phyloP scores from a whole-genome alignment of 1,284 basidiomycete species.

The Pulchroboletus neoregius region DNA sequence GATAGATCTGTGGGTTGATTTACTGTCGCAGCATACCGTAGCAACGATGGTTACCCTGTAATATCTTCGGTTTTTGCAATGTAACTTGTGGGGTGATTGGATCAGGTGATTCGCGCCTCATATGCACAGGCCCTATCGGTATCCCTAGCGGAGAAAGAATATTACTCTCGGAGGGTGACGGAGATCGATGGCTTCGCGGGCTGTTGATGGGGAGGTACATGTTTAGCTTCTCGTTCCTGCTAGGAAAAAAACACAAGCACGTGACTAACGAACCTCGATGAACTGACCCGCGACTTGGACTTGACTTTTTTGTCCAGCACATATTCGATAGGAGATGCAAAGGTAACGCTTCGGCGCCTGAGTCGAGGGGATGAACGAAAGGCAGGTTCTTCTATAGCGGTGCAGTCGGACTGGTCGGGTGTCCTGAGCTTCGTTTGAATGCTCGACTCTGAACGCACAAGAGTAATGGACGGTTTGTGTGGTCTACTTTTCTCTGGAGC shows the following conservation, averaged over 20 bases:
- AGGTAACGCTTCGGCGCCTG: constrained; percentile 26
- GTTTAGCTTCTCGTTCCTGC: background rate
- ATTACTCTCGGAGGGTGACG: constrained; percentile 6
- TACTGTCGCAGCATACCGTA: background rate
- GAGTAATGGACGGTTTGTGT: background rate
- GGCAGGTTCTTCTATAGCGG: constrained; percentile 1
- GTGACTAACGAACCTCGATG: constrained; percentile 12
- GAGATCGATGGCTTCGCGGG: background rate
- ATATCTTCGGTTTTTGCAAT: constrained; percentile 3
- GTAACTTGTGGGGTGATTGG: background rate
- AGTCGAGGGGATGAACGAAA: constrained; percentile 6
- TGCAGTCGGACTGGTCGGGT: background rate
- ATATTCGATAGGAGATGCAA: constrained; percentile 30
- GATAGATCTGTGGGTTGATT: background rate
- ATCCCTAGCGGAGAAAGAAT: constrained; percentile 20
- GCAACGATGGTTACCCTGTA: constrained; percentile 8
- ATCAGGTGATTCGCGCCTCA: constrained; percentile 1
- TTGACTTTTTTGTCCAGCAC: constrained; percentile 5
- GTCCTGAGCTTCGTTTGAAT: background rate
- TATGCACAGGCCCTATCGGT: background rate
- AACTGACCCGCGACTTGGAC: background rate
- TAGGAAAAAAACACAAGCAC: background rate
- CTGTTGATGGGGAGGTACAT: background rate
- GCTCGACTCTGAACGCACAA: background rate
- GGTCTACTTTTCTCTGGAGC: background rate